Evolutionary conservation across 768 basidiomycete species (phyloP).

Genomic region (Suillus placidus): DNA sequence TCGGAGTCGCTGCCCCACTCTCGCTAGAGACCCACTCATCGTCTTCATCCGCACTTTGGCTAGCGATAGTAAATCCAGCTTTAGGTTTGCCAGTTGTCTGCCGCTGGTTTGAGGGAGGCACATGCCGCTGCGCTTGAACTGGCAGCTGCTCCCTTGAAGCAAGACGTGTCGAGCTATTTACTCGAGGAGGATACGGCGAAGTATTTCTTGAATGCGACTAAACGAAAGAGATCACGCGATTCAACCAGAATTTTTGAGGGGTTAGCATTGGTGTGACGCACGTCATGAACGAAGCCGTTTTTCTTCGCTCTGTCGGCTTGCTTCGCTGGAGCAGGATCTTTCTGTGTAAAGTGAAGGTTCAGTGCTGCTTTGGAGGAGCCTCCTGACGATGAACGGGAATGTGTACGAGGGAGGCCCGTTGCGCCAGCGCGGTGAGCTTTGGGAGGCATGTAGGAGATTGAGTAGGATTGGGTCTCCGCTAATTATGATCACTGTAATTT

Average conservation of each 20-base stretch:
- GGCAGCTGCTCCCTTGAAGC: slow-evolving; percentile 36
- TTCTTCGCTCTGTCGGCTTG: slow-evolving; percentile 58
- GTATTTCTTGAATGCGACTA: slow-evolving; percentile 27
- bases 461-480: slow-evolving; percentile 35
- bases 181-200: slow-evolving; percentile 27
- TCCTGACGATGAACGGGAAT: slow-evolving; percentile 63
- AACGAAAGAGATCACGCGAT: slow-evolving; percentile 9
- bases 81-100: slow-evolving; percentile 43
- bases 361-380: slow-evolving; percentile 56
- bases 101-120: slow-evolving; percentile 28
- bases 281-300: slow-evolving; percentile 45
- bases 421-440: slow-evolving; percentile 51
- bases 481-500: slow-evolving; percentile 24
- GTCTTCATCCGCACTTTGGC: slow-evolving; percentile 52
- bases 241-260: slow-evolving; percentile 19
- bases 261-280: slow-evolving; percentile 32
- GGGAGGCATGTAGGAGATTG: slow-evolving; percentile 45
- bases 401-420: slow-evolving; percentile 54
- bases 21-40: slow-evolving; percentile 82
- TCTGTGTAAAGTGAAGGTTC: slow-evolving; percentile 72
- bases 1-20: slow-evolving; percentile 73
- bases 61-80: slow-evolving; percentile 61
- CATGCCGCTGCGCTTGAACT: slow-evolving; percentile 32
- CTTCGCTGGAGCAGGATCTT: slow-evolving; percentile 49
- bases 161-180: slow-evolving; percentile 31